Base-by-base conservation (phyloP, 2,329 filamentous ascomycete genomes). In the Fusarium duplospermum region DNA sequence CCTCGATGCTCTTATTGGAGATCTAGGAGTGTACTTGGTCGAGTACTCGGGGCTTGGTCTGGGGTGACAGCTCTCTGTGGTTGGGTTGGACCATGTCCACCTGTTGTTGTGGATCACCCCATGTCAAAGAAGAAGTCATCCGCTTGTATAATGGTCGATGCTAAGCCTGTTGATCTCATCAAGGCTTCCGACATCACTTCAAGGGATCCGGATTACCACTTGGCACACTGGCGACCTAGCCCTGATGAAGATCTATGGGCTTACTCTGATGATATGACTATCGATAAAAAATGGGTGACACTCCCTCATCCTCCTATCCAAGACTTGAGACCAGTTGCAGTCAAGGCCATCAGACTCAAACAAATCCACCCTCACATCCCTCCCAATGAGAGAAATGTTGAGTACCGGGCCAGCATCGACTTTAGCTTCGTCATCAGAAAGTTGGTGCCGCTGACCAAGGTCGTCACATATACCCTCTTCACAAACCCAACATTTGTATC, bases 71-170 rank as follows among this genome's bases (percentile, higher is more conserved):
- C 58, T n/a, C 42, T 60, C 1, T 67, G 64, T 38, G 67, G 67
- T 3, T 70, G 67, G 67, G 31, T 70, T 31, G 67, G 67, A 3
- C 67, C 67, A 29, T 70, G 67, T 33, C 59, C 67, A 6, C 58
- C 52, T 6, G 40, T 66, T 14, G 67, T 66, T 5, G 42, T 66
- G 14, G 58, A 66, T 29, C 58, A 56, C 6, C 40, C 67, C 18
- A 27, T 40, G 20, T 36, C 65, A 27, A 63, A 67, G 29, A 50
- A 65, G 16, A 64, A 65, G 57, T 31, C 38, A 29, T 33, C 47
- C 4, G 27, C 54, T 20, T 22, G 45, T 16, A 31, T 57, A 10
- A 14, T 64, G 24, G 31, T 35, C 2, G 22, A 64, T 27, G 47
- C 62, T 11, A 36, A 45, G 31, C 14, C 35, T 3, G 42, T 24